Conservation (phyloP, 768 basidiomycete species). For the Calocybe gangraenosa region DNA sequence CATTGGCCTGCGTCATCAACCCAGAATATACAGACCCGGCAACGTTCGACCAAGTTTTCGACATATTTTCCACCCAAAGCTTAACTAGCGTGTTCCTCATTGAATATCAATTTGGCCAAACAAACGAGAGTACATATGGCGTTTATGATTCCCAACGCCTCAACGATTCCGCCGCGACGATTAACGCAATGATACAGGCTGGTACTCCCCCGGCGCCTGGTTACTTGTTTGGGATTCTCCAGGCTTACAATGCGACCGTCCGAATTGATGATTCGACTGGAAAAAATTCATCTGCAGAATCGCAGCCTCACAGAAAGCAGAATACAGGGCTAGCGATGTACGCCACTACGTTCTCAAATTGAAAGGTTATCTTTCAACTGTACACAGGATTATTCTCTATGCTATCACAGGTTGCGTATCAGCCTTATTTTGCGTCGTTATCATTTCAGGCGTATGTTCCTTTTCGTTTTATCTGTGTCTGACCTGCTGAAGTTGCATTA, state of each 20-base stretch:
- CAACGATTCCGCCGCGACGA: constrained; percentile 43
- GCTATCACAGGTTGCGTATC: constrained; percentile 88
- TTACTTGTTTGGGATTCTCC: constrained; percentile 70
- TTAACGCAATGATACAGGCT: constrained; percentile 39
- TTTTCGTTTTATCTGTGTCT: constrained; percentile 2
- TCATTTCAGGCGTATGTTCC: constrained; percentile 70
- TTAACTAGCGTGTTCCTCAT: constrained; percentile 52
- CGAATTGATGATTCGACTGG: constrained; percentile 20
- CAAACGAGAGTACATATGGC: constrained; percentile 46
- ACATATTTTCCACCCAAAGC: constrained; percentile 74
- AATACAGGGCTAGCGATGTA: constrained; percentile 78
- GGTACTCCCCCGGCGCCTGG: constrained; percentile 42
- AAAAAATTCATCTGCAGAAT: constrained; percentile 17
- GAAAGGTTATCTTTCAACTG: constrained; percentile 7
- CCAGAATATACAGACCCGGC: constrained; percentile 58
- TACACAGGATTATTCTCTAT: constrained; percentile 72
- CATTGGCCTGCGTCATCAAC: constrained; percentile 73
- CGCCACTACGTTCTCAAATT: constrained; percentile 16
- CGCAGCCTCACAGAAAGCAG: constrained; percentile 11
- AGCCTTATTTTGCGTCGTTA: constrained; percentile 77
- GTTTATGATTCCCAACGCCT: constrained; percentile 60
- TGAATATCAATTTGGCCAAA: constrained; percentile 56
- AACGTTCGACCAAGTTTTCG: constrained; percentile 67
- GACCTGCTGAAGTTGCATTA: constrained; percentile 8
- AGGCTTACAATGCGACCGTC: constrained; percentile 57